phyloP scores from a whole-genome alignment of 75 land plant genomes.

The Isoetes taiwanensis region DNA sequence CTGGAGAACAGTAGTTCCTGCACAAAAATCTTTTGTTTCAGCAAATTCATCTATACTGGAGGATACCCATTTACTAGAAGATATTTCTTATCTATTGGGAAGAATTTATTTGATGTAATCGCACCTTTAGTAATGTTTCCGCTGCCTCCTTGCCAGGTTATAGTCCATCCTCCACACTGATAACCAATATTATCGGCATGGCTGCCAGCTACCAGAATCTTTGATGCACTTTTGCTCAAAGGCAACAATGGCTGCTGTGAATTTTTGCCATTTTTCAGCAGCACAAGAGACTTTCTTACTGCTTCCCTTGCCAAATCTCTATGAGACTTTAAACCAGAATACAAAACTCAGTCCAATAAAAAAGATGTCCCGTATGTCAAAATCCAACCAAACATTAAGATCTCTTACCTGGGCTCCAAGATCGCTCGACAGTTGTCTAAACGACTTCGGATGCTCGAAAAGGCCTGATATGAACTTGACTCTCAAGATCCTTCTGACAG shows the following conservation, averaged over 20 bases:
- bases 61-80: too few relatives aligned
- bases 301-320: conserved; percentile 45
- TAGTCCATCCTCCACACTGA: conserved; percentile 91
- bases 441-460: conserved; percentile 56
- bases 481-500: conserved; percentile 21
- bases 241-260: conserved; percentile 33
- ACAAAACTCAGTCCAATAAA: neutral
- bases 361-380: too few relatives aligned
- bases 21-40: too few relatives aligned
- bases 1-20: conserved; percentile 30
- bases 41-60: too few relatives aligned
- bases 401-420: conserved; percentile 33
- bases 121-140: conserved; percentile 45
- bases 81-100: too few relatives aligned
- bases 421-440: conserved; percentile 28
- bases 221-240: conserved; percentile 40
- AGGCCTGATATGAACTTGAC: conserved; percentile 25
- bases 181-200: conserved; percentile 69
- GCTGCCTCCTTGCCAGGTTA: conserved; percentile 53
- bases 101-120: too few relatives aligned
- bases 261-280: conserved; percentile 40
- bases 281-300: conserved; percentile 40
- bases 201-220: conserved; percentile 71
- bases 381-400: neutral
- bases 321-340: conserved; percentile 16